Conservation (phyloP, 768 basidiomycete genomes). For the Suillus cothurnatus region DNA sequence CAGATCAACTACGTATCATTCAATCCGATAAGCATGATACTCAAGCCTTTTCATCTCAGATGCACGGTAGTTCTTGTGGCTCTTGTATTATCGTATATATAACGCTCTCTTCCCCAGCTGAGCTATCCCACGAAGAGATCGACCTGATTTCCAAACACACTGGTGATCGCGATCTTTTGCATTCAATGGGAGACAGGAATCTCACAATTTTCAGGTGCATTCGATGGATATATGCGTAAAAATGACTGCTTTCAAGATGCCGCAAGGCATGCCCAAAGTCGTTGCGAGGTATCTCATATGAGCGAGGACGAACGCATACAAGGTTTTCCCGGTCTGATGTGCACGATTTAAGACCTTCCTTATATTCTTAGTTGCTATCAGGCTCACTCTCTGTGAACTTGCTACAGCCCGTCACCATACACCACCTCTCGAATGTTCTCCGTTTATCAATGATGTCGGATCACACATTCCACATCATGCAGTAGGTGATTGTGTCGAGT, state of each 20-base stretch:
- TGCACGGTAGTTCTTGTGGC: not conserved
- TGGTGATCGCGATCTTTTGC: not conserved
- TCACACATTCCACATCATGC: constrained; percentile 16
- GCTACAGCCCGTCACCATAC: constrained; percentile 70
- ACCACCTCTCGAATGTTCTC: constrained; percentile 64
- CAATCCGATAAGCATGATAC: not conserved
- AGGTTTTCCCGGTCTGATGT: constrained; percentile 39
- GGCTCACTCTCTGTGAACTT: constrained; percentile 81
- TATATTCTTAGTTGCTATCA: constrained; percentile 60
- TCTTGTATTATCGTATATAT: not conserved
- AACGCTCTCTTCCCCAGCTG: not conserved
- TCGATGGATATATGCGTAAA: constrained; percentile 45
- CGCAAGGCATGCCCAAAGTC: constrained; percentile 46
- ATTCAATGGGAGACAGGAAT: not conserved
- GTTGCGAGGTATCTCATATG: constrained; percentile 60
- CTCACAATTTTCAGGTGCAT: constrained; percentile 33
- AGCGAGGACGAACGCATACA: constrained; percentile 61
- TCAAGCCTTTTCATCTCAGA: not conserved
- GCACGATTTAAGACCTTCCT: not conserved
- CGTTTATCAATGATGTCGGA: constrained; percentile 15
- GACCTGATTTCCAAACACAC: constrained; percentile 9
- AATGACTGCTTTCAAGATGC: constrained; percentile 68
- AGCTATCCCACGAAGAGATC: constrained; percentile 11
- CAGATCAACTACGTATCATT: constrained; percentile 7
- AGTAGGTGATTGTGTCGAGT: constrained; percentile 59